Percentiles rank a stretch among this genome's conserved stretches.
These are phyloP conservation scores for Phaeolepiota aurea DNA, from an alignment of 768 basidiomycete genomes.

Conservation along the genomic window DNA sequence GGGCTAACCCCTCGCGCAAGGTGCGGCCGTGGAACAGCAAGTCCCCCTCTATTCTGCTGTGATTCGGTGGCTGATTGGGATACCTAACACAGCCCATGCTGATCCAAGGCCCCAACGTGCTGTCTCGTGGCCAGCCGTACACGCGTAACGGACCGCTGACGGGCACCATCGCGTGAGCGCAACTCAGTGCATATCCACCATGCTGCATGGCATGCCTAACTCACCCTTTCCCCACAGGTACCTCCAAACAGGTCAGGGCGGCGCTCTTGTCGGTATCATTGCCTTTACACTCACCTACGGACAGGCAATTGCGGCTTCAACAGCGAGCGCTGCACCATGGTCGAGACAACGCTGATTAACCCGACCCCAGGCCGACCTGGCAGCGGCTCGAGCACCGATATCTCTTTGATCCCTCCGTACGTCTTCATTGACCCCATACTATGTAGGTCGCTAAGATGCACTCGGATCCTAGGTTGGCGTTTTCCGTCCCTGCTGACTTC, in stretches of 20 bases:
- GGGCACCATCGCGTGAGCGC: conserved; percentile 26
- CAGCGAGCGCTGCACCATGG: conserved; percentile 27
- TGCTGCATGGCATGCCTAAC: background rate
- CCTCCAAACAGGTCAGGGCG: conserved; percentile 6
- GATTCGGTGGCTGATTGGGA: too few species aligned
- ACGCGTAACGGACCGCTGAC: conserved; percentile 19
- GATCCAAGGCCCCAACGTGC: conserved; percentile 15
- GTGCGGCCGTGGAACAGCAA: conserved; percentile 23
- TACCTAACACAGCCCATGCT: conserved; percentile 13
- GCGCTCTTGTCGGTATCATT: background rate
- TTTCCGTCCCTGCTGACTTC: conserved; percentile 32
- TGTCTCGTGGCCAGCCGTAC: conserved; percentile 21
- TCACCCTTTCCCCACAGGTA: background rate
- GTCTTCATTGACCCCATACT: too few species aligned
- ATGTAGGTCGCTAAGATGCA: too few species aligned
- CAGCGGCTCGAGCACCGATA: conserved; percentile 23
- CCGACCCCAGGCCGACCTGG: conserved; percentile 19
- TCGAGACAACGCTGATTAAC: conserved; percentile 28
- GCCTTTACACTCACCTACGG: background rate
- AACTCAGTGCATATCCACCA: background rate
- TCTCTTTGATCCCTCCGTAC: conserved; percentile 29
- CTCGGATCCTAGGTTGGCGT: conserved; percentile 21
- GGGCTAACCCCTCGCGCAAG: conserved; percentile 4
- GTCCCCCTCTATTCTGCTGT: background rate
- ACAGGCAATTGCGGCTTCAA: conserved; percentile 28